Evolutionary conservation across 345 rosid species (phyloP), one percentile per base, ranked within the genome.

Genomic region (Citrus hindsii): DNA sequence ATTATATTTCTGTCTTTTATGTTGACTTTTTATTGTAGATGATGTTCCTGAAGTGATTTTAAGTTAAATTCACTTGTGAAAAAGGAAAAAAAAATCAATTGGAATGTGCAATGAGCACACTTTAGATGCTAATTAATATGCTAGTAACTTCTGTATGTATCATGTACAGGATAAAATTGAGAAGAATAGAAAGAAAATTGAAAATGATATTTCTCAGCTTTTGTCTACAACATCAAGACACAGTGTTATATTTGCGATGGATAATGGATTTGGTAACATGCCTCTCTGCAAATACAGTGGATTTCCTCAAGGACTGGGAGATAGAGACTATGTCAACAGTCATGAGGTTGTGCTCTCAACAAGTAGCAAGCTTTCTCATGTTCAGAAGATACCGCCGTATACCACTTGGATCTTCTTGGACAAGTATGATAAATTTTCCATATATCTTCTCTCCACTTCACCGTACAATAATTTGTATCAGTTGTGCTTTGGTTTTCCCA

Each of bases 381-480:
- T 86, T 38, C 97, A 94, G 88, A 94, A 84, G 83, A 87, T 94
- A 80, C 98, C 99, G 6, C 92, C 94, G 7, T 96, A 96, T 83
- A 94, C 99, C 46, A 88, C 97, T 55, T 96, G 99, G 99, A 91
- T 96, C 51, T 96, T 94, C 84, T 84, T 96, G 94, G 97, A 94
- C 83, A 96, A 90, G 99, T 89, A 89, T 71, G 86, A 59, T 30
- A 65, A 58, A 74, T 61, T 65, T 35, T 73, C 35, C 51, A 27
- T n/a, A 35, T 70, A 62, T 74, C 42, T 56, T 48, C 28, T 37
- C 62, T 55, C 53, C 19, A 61, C 51, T 63, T 19, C 58, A 40
- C n/a, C 80, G 58, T 48, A 62, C 25, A 59, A 30, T 80, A 55
- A 22, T 69, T 76, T 28, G 55, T 67, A 37, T 71, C 73, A 53